phyloP scores from a whole-genome alignment of 345 rosid species.

The Cardamine resedifolia region DNA sequence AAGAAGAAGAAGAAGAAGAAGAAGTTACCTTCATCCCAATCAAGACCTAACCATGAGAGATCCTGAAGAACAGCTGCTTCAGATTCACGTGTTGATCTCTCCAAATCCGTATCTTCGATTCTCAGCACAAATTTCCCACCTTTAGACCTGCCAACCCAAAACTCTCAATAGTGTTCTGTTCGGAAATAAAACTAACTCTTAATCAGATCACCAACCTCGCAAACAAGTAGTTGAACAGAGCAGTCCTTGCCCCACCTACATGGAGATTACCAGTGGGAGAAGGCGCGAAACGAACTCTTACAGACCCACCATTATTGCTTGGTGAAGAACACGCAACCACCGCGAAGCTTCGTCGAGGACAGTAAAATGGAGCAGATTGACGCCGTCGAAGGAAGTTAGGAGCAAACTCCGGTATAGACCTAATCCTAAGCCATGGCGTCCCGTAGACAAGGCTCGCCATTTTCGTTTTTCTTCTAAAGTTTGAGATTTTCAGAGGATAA shows the following conservation, averaged over 20 bases:
- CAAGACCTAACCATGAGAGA: slow-evolving; percentile 90
- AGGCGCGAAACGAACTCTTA: slow-evolving; percentile 96
- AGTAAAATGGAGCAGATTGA: slow-evolving; percentile 1
- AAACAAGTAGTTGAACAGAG: slow-evolving; percentile 91
- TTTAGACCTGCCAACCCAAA: slow-evolving; percentile 55
- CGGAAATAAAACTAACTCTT: not conserved
- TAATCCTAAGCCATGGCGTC: slow-evolving; percentile 56
- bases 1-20: slow-evolving; percentile 10
- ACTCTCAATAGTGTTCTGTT: not conserved
- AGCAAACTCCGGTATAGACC: slow-evolving; percentile 49
- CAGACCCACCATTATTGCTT: slow-evolving; percentile 32
- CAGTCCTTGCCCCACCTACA: slow-evolving; percentile 97
- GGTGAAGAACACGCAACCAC: slow-evolving; percentile 32
- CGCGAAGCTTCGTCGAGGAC: slow-evolving; percentile 32
- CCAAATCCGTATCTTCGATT: slow-evolving; percentile 91
- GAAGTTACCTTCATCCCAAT: slow-evolving; percentile 83
- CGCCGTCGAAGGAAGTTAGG: slow-evolving; percentile 28
- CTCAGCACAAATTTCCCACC: slow-evolving; percentile 91
- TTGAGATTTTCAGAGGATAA: slow-evolving; percentile 30
- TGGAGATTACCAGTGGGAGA: slow-evolving; percentile 97
- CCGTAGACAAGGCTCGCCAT: slow-evolving; percentile 56
- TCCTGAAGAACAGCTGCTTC: slow-evolving; percentile 90
- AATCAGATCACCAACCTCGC: slow-evolving; percentile 54
- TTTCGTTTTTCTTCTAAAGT: slow-evolving; percentile 19
- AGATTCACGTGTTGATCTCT: slow-evolving; percentile 88